Percentiles rank a stretch among this genome's conserved stretches.
These are phyloP conservation scores for Juglanconis oblonga DNA, from an alignment of 2,329 filamentous ascomycete species.

Conservation along the genomic window DNA sequence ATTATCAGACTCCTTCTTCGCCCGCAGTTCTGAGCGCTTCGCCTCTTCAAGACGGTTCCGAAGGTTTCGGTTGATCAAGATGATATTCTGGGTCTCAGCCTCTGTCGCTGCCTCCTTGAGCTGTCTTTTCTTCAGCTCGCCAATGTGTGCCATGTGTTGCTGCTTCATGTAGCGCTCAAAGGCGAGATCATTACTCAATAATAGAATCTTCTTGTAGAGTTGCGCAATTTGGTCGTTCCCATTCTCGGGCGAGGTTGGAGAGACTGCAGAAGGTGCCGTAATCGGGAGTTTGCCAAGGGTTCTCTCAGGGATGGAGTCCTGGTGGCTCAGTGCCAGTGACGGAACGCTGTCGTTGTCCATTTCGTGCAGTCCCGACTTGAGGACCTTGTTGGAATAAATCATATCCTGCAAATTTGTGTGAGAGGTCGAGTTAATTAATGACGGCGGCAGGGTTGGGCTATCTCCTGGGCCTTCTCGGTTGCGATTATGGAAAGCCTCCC, in stretches of 20 bases:
- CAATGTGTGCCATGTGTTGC: slow-evolving; percentile 79
- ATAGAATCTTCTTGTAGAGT: slow-evolving; percentile 70
- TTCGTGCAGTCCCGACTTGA: slow-evolving; percentile 54
- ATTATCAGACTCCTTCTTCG: slow-evolving; percentile 69
- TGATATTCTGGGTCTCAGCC: slow-evolving; percentile 77
- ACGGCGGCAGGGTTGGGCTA: slow-evolving; percentile 61
- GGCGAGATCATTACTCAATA: slow-evolving; percentile 75
- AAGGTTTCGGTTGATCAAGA: slow-evolving; percentile 71
- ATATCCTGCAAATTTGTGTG: slow-evolving; percentile 59
- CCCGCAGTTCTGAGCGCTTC: slow-evolving; percentile 66
- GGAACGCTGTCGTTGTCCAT: slow-evolving; percentile 56
- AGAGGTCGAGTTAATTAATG: slow-evolving; percentile 44
- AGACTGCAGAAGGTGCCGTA: slow-evolving; percentile 23
- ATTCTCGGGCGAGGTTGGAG: slow-evolving; percentile 30
- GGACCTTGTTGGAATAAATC: slow-evolving; percentile 56
- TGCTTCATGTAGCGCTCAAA: slow-evolving; percentile 83
- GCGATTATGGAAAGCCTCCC: slow-evolving; percentile 43
- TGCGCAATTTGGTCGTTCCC: slow-evolving; percentile 44
- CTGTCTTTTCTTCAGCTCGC: slow-evolving; percentile 70
- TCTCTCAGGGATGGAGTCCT: slow-evolving; percentile 43
- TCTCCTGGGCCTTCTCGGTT: slow-evolving; percentile 44
- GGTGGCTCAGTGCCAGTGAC: slow-evolving; percentile 50
- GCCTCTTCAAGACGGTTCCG: slow-evolving; percentile 72
- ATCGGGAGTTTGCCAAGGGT: slow-evolving; percentile 27
- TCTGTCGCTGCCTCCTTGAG: slow-evolving; percentile 75